Conservation (phyloP, 306 rosid species). For the Prosopis cineraria region DNA sequence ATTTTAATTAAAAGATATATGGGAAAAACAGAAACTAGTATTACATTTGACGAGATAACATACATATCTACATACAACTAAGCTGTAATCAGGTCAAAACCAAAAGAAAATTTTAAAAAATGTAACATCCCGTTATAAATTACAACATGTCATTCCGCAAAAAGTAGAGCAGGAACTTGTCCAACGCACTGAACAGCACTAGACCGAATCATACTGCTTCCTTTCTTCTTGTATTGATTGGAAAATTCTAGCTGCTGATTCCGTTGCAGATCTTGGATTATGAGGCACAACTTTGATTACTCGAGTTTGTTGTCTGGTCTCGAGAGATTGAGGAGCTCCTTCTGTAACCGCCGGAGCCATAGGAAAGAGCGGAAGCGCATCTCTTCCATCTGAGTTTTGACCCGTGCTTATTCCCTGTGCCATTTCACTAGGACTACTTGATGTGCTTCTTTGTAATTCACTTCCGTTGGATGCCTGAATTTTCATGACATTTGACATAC, state of each 20-base stretch:
- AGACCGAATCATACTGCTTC: constrained; percentile 50
- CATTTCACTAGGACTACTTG: constrained; percentile 63
- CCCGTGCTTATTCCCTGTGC: constrained; percentile 33
- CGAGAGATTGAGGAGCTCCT: constrained; percentile 51
- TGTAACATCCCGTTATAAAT: constrained; percentile 14
- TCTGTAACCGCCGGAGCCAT: constrained; percentile 44
- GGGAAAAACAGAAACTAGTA: constrained; percentile 15
- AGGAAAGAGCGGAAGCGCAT: constrained; percentile 58
- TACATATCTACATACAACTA: constrained; percentile 42
- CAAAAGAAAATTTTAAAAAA: constrained; percentile 10
- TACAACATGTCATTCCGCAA: constrained; percentile 30
- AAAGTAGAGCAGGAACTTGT: constrained; percentile 8
- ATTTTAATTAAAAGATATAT: background rate
- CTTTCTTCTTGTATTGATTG: constrained; percentile 92
- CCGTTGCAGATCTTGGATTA: constrained; percentile 79
- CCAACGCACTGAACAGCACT: constrained; percentile 20
- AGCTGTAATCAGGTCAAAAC: constrained; percentile 37
- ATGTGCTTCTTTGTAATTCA: constrained; percentile 69
- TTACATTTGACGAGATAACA: constrained; percentile 42
- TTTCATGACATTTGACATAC: constrained; percentile 39
- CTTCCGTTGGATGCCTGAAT: constrained; percentile 49
- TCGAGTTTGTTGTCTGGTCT: constrained; percentile 46
- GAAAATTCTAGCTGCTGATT: constrained; percentile 94
- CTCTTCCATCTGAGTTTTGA: constrained; percentile 52
- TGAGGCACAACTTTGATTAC: constrained; percentile 94